Percentiles rank a stretch among this genome's conserved stretches.
phyloP scores from a whole-genome alignment of 2,329 filamentous ascomycete genomes.

The Chaetomium strumarium region DNA sequence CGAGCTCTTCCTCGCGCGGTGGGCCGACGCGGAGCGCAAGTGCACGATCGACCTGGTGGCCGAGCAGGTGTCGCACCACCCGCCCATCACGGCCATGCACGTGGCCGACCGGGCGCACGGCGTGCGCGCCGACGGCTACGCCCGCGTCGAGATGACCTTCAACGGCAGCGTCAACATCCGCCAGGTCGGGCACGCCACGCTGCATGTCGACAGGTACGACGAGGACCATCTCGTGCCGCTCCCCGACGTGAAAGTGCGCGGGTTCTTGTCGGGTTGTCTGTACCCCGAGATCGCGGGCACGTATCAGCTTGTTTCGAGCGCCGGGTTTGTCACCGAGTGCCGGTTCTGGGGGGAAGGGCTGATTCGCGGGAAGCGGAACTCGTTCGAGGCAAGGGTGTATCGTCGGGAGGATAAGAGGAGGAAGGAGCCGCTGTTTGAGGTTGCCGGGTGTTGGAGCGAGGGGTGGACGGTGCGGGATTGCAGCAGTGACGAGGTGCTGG shows the following conservation, averaged over 20 bases:
- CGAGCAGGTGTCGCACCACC: slow-evolving; percentile 50
- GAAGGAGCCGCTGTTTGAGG: slow-evolving; percentile 34
- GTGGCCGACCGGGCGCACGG: slow-evolving; percentile 38
- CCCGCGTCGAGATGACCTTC: slow-evolving; percentile 48
- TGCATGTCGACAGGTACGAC: slow-evolving; percentile 43
- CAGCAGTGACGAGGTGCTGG: slow-evolving; percentile 30
- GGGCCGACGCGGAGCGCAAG: slow-evolving; percentile 28
- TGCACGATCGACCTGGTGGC: slow-evolving; percentile 32
- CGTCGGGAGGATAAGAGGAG: slow-evolving; percentile 33
- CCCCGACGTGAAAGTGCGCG: slow-evolving; percentile 43
- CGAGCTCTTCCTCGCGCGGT: slow-evolving; percentile 42
- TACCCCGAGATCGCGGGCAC: slow-evolving; percentile 44
- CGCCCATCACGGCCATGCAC: slow-evolving; percentile 48
- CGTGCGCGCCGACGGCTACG: slow-evolving; percentile 45
- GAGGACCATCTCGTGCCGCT: slow-evolving; percentile 46
- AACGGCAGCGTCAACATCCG: slow-evolving; percentile 44
- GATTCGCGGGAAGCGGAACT: slow-evolving; percentile 40
- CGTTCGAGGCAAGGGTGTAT: slow-evolving; percentile 40
- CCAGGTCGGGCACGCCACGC: slow-evolving; percentile 44
- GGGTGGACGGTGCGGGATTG: slow-evolving; percentile 34
- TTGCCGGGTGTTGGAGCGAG: slow-evolving; percentile 39
- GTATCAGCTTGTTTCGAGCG: slow-evolving; percentile 41
- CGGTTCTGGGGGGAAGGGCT: slow-evolving; percentile 42
- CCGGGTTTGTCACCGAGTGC: slow-evolving; percentile 42
- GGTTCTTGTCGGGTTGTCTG: slow-evolving; percentile 41